Base-by-base conservation (phyloP, 1,139 yeast genomes). In the Saccharomyces hybrid region DNA sequence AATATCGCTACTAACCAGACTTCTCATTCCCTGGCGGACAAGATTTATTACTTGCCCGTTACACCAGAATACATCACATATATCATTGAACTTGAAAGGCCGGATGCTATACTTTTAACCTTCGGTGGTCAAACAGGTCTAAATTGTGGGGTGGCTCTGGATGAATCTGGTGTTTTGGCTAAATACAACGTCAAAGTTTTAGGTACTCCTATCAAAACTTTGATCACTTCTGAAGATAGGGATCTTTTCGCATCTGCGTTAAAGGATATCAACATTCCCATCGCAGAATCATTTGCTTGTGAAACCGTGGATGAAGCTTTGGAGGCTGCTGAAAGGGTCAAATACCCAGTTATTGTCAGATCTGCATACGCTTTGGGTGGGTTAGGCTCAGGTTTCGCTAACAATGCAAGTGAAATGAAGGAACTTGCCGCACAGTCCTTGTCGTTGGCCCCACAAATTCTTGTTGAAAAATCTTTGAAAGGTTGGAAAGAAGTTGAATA, bases 401-500 rank as follows among this genome's bases (percentile, higher is more conserved):
- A 80, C 62, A 84, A 89, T 71, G 84, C 80, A 60, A 79, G 81
- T 49, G 98, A 93, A 75, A 80, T 93, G 69, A 83, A 83, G 73
- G 86, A 88, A 73, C 80, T 93, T 72, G 86, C 96, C 50, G 83
- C 96, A 50, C 96, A 88, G 73, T 88, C 97, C 2, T 77, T 93
- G 59, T 84, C 97, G 25, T 76, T 90, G 58, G 84, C 97, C 49
- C 97, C 97, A 51, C 99, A 93, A 77, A 88, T 93, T 65, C 78
- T 93, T 66, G 98, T 93, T 60, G 99, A 93, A 75, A 91, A 88
- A 76, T 91, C 98, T 3, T 78, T 93, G 74, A 93, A 91, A 78
- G 99, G 99, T 60, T 93, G 99, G 99, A 93, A 93, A 73, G 99
- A 93, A 76, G 95, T 93, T 57, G 99, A 93, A 76, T 93, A 93